phyloP scores from a whole-genome alignment of 768 basidiomycete genomes.

The Mycena galopus region DNA sequence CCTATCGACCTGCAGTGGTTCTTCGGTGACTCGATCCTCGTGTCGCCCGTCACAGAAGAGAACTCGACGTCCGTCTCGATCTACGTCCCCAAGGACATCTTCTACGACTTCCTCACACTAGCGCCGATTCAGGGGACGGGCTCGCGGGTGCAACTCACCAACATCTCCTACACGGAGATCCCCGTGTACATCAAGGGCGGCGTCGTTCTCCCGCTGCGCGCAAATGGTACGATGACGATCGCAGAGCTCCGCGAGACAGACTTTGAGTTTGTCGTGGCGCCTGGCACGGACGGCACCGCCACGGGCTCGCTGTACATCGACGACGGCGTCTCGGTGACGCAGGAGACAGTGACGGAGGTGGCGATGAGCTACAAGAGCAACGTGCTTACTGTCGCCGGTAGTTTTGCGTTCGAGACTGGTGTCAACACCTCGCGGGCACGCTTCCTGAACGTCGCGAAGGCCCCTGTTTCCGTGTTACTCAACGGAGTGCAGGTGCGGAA shows the following conservation, averaged over 20 bases:
- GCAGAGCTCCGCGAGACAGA: conserved; percentile 63
- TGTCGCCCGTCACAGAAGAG: conserved; percentile 76
- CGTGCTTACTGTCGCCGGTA: conserved; percentile 50
- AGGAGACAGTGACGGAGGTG: conserved; percentile 48
- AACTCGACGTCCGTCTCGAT: conserved; percentile 68
- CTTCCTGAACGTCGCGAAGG: conserved; percentile 52
- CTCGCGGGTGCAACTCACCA: conserved; percentile 54
- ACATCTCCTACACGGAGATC: conserved; percentile 69
- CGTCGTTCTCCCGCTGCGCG: conserved; percentile 68
- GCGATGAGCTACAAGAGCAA: conserved; percentile 49
- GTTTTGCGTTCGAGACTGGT: conserved; percentile 52
- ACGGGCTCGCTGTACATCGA: conserved; percentile 70
- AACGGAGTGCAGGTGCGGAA: conserved; percentile 43
- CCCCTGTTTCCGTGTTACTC: conserved; percentile 47
- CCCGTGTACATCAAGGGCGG: conserved; percentile 76
- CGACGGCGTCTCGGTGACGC: conserved; percentile 68
- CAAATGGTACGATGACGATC: conserved; percentile 71
- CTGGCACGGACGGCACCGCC: conserved; percentile 64
- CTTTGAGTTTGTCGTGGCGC: conserved; percentile 76
- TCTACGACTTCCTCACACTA: conserved; percentile 73
- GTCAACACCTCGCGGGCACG: conserved; percentile 53
- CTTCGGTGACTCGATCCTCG: conserved; percentile 75
- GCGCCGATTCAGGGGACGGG: conserved; percentile 64
- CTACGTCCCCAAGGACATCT: conserved; percentile 74
- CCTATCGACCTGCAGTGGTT: conserved; percentile 77